These are phyloP conservation scores for Arthrobotrys megalospora DNA, from an alignment of 2,329 filamentous ascomycete genomes.

Conservation along the genomic window DNA sequence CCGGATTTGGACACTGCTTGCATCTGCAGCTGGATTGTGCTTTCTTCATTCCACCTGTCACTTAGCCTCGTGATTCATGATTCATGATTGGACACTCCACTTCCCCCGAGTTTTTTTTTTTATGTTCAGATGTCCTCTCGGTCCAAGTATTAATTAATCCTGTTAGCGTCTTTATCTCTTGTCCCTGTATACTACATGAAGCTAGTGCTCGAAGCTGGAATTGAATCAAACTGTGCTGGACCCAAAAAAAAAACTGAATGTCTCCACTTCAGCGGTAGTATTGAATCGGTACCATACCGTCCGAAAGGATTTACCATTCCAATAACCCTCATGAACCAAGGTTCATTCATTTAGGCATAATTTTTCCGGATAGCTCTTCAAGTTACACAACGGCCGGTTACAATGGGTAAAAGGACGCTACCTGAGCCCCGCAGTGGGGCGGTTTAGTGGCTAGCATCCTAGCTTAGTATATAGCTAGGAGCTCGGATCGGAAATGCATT, in stretches of 20 bases:
- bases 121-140: too few species aligned
- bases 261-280: constrained; percentile 19
- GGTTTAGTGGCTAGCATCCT: constrained; percentile 13
- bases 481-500: not conserved
- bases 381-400: constrained; percentile 36
- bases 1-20: not conserved
- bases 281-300: constrained; percentile 42
- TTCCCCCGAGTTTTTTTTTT: too few species aligned
- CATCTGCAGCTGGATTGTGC: not conserved
- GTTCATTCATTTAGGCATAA: constrained; percentile 39
- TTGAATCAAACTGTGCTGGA: too few species aligned
- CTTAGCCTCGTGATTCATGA: not conserved
- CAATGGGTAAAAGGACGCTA: constrained; percentile 42
- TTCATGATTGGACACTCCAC: too few species aligned
- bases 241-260: not conserved
- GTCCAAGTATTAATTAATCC: too few species aligned
- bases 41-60: not conserved
- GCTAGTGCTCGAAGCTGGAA: too few species aligned
- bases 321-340: constrained; percentile 16
- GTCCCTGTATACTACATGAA: too few species aligned
- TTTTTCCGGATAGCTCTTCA: constrained; percentile 43
- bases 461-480: constrained; percentile 29
- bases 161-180: too few species aligned
- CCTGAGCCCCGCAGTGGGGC: constrained; percentile 48
- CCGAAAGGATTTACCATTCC: constrained; percentile 24